Percentiles rank a stretch among this genome's conserved stretches.
Conservation (phyloP, 1,139 yeast genomes). For the Geotrichum europaeum region DNA sequence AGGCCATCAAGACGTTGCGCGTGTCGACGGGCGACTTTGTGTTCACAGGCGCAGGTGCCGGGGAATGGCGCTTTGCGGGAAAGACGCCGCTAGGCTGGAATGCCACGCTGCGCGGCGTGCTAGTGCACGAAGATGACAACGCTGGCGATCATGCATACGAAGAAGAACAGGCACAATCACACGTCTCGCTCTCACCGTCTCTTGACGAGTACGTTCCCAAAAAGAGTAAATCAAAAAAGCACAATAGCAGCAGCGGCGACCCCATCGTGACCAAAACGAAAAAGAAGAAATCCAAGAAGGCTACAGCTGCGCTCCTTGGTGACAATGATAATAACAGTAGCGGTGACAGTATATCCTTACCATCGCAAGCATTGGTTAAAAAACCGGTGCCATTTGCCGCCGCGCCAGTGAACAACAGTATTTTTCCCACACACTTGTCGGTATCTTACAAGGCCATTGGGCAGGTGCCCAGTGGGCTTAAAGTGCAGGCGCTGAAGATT, state of each 20-base stretch:
- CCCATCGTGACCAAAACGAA: conserved; percentile 3
- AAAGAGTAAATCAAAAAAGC: background rate
- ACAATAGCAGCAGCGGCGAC: background rate
- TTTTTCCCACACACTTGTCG: conserved; percentile 49
- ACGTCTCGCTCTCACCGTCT: background rate
- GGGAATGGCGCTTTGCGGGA: conserved; percentile 69
- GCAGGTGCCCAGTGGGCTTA: conserved; percentile 66
- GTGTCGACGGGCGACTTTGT: conserved; percentile 70
- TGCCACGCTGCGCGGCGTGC: conserved; percentile 61
- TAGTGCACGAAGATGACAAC: conserved; percentile 20
- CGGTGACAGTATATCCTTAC: background rate
- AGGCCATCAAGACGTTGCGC: conserved; percentile 46
- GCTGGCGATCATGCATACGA: conserved; percentile 8
- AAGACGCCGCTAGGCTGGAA: conserved; percentile 57
- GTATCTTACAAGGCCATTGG: conserved; percentile 62
- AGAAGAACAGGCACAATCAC: background rate
- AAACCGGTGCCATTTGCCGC: background rate
- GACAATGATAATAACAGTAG: background rate
- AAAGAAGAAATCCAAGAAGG: conserved; percentile 14
- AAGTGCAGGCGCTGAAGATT: conserved; percentile 61
- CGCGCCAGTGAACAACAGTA: background rate
- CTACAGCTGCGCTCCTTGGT: background rate
- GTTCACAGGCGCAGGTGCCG: conserved; percentile 46
- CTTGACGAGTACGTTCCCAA: background rate
- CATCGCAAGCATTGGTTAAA: background rate